These are phyloP conservation scores for Phytophthora pisi DNA, from an alignment of 352 stramenopile species.

Conservation along the genomic window DNA sequence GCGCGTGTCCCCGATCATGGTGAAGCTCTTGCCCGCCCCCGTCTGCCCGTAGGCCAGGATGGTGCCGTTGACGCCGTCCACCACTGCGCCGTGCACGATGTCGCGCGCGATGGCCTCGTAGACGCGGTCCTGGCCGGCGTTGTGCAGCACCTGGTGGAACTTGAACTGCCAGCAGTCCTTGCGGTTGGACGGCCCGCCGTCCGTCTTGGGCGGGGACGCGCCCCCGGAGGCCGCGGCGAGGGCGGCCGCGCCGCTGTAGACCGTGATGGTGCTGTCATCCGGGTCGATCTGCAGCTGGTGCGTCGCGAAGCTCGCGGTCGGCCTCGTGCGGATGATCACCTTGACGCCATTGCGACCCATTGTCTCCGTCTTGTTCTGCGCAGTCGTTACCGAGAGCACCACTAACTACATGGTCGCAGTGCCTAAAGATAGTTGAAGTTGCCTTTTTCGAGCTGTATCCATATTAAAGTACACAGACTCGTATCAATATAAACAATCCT, in stretches of 20 bases:
- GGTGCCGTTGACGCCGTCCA: slow-evolving; percentile 90
- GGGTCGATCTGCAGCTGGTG: slow-evolving; percentile 70
- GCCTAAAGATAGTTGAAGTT: neutral
- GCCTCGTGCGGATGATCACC: slow-evolving; percentile 85
- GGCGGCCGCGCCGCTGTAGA: slow-evolving; percentile 40
- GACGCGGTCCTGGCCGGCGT: slow-evolving; percentile 89
- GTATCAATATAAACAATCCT: neutral
- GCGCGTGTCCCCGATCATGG: slow-evolving; percentile 91
- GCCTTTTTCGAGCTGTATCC: neutral
- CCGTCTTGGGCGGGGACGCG: slow-evolving; percentile 31
- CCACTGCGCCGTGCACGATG: slow-evolving; percentile 87
- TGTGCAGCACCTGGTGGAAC: slow-evolving; percentile 94
- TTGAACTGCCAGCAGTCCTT: slow-evolving; percentile 91
- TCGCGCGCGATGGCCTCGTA: slow-evolving; percentile 90
- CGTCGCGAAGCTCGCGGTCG: slow-evolving; percentile 34
- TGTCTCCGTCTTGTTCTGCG: neutral
- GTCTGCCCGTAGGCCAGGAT: slow-evolving; percentile 92
- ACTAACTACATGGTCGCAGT: neutral
- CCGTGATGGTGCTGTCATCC: slow-evolving; percentile 77
- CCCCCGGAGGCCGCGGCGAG: slow-evolving; percentile 18
- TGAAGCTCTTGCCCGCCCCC: slow-evolving; percentile 91
- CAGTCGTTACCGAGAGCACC: neutral
- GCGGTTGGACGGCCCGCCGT: slow-evolving; percentile 61
- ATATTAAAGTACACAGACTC: neutral
- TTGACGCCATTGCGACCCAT: slow-evolving; percentile 73